phyloP scores from a whole-genome alignment of 139 green algal species.

The Chlamydomonas sp. region DNA sequence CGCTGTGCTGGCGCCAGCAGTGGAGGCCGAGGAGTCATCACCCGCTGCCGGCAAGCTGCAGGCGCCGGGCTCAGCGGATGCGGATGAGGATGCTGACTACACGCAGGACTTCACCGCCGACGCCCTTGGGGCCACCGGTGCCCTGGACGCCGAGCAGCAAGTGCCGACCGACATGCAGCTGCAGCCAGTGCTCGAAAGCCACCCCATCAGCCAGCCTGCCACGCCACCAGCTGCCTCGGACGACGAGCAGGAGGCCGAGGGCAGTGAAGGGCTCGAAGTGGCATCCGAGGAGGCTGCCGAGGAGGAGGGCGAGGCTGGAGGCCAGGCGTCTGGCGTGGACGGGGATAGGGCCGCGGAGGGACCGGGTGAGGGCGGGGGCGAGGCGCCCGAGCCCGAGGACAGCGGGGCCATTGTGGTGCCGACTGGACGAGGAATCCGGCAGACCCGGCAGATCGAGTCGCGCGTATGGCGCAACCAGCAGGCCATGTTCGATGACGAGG shows the following conservation, averaged over 20 bases:
- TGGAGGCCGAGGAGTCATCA: not conserved
- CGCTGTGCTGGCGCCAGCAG: not conserved
- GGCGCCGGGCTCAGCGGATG: not conserved
- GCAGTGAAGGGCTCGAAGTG: not conserved
- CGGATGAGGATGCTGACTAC: not conserved
- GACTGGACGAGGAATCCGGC: conserved; percentile 4
- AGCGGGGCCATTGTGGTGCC: conserved; percentile 21
- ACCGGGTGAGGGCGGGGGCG: too few species aligned
- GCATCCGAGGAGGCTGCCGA: too few species aligned
- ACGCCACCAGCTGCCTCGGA: not conserved
- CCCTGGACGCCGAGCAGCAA: not conserved
- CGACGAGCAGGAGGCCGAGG: not conserved
- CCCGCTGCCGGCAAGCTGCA: not conserved
- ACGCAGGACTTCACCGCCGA: not conserved
- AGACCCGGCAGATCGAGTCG: conserved; percentile 34
- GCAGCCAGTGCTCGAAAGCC: not conserved
- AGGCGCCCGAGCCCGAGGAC: conserved; percentile 7
- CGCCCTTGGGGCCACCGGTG: not conserved
- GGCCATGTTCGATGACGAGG: not conserved
- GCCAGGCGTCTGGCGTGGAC: too few species aligned
- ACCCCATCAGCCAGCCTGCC: conserved; percentile 31
- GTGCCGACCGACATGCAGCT: not conserved
- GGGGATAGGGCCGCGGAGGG: too few species aligned
- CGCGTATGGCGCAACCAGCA: conserved; percentile 8
- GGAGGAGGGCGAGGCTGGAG: too few species aligned